Conservation (phyloP, 129 eudicot genomes). For the Arctium minus region DNA sequence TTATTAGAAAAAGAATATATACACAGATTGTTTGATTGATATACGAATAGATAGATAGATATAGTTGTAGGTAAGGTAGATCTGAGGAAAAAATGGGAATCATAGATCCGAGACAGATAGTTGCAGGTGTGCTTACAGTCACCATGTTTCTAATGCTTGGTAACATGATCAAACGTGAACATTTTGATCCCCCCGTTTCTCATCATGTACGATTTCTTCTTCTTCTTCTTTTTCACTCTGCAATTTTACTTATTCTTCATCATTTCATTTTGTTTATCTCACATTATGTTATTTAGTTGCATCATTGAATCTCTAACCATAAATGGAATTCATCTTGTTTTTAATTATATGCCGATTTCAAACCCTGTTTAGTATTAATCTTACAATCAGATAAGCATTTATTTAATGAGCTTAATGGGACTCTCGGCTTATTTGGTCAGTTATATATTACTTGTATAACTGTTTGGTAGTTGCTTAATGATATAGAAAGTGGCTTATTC, state of each 20-base stretch:
- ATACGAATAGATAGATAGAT: background rate
- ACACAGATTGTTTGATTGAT: background rate
- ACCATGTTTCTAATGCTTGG: conserved; percentile 99
- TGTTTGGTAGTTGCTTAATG: too few relatives aligned
- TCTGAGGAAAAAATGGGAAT: conserved; percentile 45
- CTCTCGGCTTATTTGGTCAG: too few relatives aligned
- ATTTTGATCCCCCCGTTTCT: conserved; percentile 56
- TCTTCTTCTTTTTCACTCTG: background rate
- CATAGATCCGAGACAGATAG: conserved; percentile 84
- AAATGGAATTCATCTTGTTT: background rate
- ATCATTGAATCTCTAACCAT: background rate
- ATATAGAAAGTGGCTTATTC: too few relatives aligned
- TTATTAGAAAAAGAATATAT: background rate
- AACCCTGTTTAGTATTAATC: background rate
- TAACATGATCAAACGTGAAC: conserved; percentile 87
- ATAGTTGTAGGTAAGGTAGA: conserved; percentile 18
- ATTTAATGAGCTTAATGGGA: too few relatives aligned
- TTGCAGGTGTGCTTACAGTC: conserved; percentile 84
- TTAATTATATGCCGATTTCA: background rate
- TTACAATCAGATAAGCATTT: background rate
- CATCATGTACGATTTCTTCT: conserved; percentile 31
- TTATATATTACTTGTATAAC: too few relatives aligned
- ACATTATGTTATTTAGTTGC: background rate
- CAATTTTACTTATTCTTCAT: too few relatives aligned
- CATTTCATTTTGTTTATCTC: background rate